Base-by-base conservation (phyloP, 2,329 filamentous ascomycete species). In the Colletotrichum chrysophilum region DNA sequence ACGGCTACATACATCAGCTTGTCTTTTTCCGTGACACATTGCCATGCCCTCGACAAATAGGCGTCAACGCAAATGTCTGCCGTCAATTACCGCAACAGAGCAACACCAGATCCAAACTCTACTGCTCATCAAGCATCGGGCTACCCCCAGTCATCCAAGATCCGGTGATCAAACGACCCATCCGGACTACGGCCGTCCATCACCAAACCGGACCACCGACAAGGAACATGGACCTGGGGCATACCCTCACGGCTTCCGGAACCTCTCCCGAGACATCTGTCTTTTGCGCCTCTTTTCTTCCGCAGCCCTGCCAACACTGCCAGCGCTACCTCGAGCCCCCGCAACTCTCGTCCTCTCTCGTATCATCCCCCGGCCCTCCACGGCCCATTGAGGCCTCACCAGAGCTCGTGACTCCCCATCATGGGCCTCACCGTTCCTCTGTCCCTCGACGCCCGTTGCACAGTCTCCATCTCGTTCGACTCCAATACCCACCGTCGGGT, bases 241-340 rank as follows among this genome's bases (percentile, higher is more conserved):
- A 67, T 56, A 64, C 32, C 68, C 62, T 71, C 68, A 71, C 36
- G 28, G 16, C 52, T 55, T 30, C 67, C 67, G 72, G 72, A 55
- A 74, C 28, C 30, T 32, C 55, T 71, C 34, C 60, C 67, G 66
- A 71, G 67, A 65, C 60, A 65, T 60, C n/a, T 32, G 38, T 68
- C 4, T 32, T 28, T 38, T 73, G 38, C 30, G 34, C 32, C 60
- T 55, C 24, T 12, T 43, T 43, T n/a, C 38, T 43, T 43, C 38
- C 38, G 38, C 38, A 43, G 38, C 28, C 65, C 55, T 43, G 30
- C 30, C 56, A 69, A 30, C 38, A n/a, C 38, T 62, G 70, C 30
- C 56, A 32, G 21, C 48, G 28, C 52, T 24, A 38, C n/a, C 13
- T 18, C 28, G 28, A 24, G 36, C 24, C 65, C 28, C 56, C 65